Evolutionary conservation across 805 yeast species (phyloP).

Genomic region (Barnettozyma siamensis): DNA sequence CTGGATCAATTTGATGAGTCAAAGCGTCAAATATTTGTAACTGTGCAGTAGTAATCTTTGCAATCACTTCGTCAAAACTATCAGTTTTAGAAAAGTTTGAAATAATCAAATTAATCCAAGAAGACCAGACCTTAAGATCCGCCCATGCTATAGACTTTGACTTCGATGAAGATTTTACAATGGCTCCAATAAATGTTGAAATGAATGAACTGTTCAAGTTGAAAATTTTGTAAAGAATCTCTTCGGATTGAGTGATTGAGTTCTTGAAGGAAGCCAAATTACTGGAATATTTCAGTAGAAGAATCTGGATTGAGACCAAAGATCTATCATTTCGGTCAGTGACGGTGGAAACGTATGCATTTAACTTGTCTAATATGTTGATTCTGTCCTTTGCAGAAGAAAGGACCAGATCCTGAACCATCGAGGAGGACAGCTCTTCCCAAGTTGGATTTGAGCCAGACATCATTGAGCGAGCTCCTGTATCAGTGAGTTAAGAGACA

Average conservation of each 20-base stretch:
- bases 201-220: slow-evolving; percentile 5
- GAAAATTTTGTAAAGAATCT: slow-evolving; percentile 15
- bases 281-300: slow-evolving; percentile 14
- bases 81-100: slow-evolving; percentile 22
- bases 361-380: slow-evolving; percentile 19
- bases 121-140: slow-evolving; percentile 51
- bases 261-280: slow-evolving; percentile 10
- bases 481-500: no score
- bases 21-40: slow-evolving; percentile 24
- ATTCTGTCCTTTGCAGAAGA: slow-evolving; percentile 16
- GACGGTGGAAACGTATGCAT: slow-evolving; percentile 1
- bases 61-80: slow-evolving; percentile 25
- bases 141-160: slow-evolving; percentile 42
- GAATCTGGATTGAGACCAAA: slow-evolving; percentile 14
- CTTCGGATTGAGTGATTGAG: slow-evolving; percentile 8
- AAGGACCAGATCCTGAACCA: slow-evolving; percentile 20
- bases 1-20: slow-evolving; percentile 13
- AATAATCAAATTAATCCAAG: slow-evolving; percentile 45
- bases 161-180: slow-evolving; percentile 27
- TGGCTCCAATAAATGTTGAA: slow-evolving; percentile 15
- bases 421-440: slow-evolving; percentile 17
- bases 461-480: slow-evolving; percentile 2
- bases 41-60: slow-evolving; percentile 31
- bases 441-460: slow-evolving; percentile 9
- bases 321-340: slow-evolving; percentile 11